A percentile compares a stretch with the other conserved stretches of the same genome.
Evolutionary conservation across 2,329 filamentous ascomycete genomes (phyloP).

Genomic region (Ceratocystis eucalypticola): DNA sequence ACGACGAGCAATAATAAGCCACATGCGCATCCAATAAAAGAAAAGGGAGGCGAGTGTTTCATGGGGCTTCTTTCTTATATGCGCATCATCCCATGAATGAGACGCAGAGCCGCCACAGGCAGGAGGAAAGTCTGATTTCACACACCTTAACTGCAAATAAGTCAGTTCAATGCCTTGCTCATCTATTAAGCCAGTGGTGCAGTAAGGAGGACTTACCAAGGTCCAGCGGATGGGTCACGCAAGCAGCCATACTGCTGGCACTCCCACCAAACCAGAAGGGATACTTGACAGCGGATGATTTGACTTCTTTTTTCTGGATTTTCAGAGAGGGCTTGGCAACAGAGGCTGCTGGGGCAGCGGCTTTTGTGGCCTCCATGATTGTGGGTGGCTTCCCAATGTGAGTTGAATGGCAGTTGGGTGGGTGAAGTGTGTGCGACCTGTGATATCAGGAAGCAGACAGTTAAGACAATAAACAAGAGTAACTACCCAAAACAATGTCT

Average conservation of each 20-base stretch:
- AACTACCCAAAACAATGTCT: background rate
- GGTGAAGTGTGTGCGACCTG: background rate
- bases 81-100: background rate
- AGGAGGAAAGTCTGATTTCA: background rate
- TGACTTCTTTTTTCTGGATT: conserved; percentile 17
- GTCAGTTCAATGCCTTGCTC: background rate
- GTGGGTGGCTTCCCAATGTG: background rate
- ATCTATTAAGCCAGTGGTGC: background rate
- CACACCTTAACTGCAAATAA: conserved; percentile 38
- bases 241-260: conserved; percentile 80
- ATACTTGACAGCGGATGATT: conserved; percentile 40
- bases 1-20: background rate
- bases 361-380: conserved; percentile 14
- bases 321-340: conserved; percentile 1
- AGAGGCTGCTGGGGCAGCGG: background rate
- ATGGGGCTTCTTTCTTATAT: conserved; percentile 12
- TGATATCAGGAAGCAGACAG: background rate
- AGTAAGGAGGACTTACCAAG: conserved; percentile 47
- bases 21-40: conserved; percentile 5
- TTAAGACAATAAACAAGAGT: background rate
- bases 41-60: conserved; percentile 2
- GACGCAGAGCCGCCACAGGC: background rate
- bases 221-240: conserved; percentile 86
- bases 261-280: conserved; percentile 96
- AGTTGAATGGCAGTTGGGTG: background rate